Evolutionary conservation across 129 eudicot species (phyloP), one percentile per base, ranked within the genome.

Genomic region (Saposhnikovia divaricata): DNA sequence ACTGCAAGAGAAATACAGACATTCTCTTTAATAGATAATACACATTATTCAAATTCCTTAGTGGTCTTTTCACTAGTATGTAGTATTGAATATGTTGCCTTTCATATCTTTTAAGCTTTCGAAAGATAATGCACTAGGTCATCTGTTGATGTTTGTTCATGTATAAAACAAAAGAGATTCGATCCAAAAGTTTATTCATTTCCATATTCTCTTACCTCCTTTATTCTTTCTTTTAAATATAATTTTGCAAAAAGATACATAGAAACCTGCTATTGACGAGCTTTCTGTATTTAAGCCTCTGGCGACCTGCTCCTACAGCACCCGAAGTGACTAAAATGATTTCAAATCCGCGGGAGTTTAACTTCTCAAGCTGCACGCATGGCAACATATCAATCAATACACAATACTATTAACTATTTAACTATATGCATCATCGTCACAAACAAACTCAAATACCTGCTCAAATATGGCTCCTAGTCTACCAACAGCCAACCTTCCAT

Each of bases 301-400:
- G 98, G 66, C 97, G 97, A 57, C 98, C 98, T 66, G 89, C 97
- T 79, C 98, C 97, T 83, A 93, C 98, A 66, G 98, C 98, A 78
- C 98, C 98, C 37, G 98, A 93, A 47, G 98, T 87, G 76, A 94
- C 98, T 73, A 94, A 87, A 80, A 94, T 91, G 46, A 94, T 71
- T 18, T 94, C 97, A 84, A 81, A 90, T 76, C 98, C 98, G 37
- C 89, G 84, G 51, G 90, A 83, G 79, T 91, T 94, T 83, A 94
- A 81, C 85, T 80, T 86, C 76, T 91, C 87, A 46, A 93, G 87
- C 98, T 93, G 91, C 84, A 91, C 72, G 10, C 18, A 82, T 46
- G 12, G 50, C 50, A 45, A 85, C 34, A n/a, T 59, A 23, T 74
- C 81, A 72, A 46, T 46, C 78, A 27, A 38, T 27, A 46, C 42